These are phyloP conservation scores for Hibiscus syriacus DNA, from an alignment of 345 rosid genomes.

Conservation along the genomic window DNA sequence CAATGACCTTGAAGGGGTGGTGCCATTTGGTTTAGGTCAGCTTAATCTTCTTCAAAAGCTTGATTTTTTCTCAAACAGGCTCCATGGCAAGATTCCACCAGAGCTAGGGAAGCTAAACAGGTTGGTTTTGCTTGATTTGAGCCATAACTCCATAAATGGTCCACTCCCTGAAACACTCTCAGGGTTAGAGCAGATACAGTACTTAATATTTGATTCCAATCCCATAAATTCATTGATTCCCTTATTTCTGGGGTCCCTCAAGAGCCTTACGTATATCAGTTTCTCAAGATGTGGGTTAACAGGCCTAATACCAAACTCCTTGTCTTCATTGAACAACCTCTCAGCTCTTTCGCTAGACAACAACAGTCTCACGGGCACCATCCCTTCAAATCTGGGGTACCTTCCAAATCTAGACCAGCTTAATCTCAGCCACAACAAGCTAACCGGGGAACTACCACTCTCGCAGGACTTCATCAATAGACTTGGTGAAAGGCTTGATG, in stretches of 20 bases:
- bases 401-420: slow-evolving; percentile 31
- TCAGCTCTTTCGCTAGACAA: slow-evolving; percentile 31
- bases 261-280: slow-evolving; percentile 27
- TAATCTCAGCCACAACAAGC: slow-evolving; percentile 35
- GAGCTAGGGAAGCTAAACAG: slow-evolving; percentile 24
- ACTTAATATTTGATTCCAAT: slow-evolving; percentile 28
- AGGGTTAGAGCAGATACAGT: slow-evolving; percentile 29
- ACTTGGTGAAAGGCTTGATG: slow-evolving; percentile 38
- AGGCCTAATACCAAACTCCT: slow-evolving; percentile 26
- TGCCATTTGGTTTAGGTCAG: slow-evolving; percentile 29
- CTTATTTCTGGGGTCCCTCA: slow-evolving; percentile 19
- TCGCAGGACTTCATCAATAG: slow-evolving; percentile 28
- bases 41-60: slow-evolving; percentile 34
- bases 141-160: slow-evolving; percentile 32
- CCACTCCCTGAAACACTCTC: slow-evolving; percentile 36
- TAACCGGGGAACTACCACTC: slow-evolving; percentile 24
- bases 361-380: slow-evolving; percentile 29
- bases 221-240: slow-evolving; percentile 33
- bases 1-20: slow-evolving; percentile 25
- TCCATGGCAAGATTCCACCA: slow-evolving; percentile 24
- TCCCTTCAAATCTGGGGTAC: slow-evolving; percentile 31
- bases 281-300: slow-evolving; percentile 32
- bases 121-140: slow-evolving; percentile 40
- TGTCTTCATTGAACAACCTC: slow-evolving; percentile 28
- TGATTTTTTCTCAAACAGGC: slow-evolving; percentile 32